These are phyloP conservation scores for Paspalum vaginatum DNA, from an alignment of 176 grass and related monocot genomes.

Conservation along the genomic window DNA sequence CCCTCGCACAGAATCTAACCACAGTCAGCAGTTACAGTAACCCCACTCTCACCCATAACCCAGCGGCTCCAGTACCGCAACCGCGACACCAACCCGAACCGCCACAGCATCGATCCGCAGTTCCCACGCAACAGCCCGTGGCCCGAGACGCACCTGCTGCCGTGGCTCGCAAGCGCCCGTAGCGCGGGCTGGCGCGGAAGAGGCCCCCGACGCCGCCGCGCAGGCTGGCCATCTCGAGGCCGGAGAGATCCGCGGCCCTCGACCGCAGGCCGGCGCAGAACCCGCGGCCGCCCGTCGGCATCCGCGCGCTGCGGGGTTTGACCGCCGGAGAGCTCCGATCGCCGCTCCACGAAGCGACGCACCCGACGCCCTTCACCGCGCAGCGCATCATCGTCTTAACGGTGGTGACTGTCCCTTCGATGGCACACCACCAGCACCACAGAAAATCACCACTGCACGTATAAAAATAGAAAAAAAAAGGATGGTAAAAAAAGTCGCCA, in stretches of 20 bases:
- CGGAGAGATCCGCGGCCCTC: conserved; percentile 45
- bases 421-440: conserved; percentile 46
- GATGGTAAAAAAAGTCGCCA: neutral
- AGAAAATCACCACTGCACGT: conserved; percentile 17
- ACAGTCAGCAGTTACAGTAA: neutral
- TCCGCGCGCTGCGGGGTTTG: conserved; percentile 29
- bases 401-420: conserved; percentile 31
- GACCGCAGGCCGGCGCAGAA: conserved; percentile 50
- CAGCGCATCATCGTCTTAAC: conserved; percentile 51
- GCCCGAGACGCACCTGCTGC: conserved; percentile 51
- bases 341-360: conserved; percentile 16
- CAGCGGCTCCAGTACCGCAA: neutral
- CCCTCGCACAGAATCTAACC: conserved; percentile 25
- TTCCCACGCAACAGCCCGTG: neutral
- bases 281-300: conserved; percentile 39
- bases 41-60: neutral
- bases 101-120: neutral
- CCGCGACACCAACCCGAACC: conserved; percentile 18
- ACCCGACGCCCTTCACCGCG: conserved; percentile 31
- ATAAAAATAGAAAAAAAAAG: neutral
- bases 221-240: conserved; percentile 54
- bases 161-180: conserved; percentile 47
- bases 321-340: conserved; percentile 32
- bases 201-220: conserved; percentile 38
- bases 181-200: conserved; percentile 57